phyloP scores from a whole-genome alignment of 306 rosid species.

The Lathyrus sativus region DNA sequence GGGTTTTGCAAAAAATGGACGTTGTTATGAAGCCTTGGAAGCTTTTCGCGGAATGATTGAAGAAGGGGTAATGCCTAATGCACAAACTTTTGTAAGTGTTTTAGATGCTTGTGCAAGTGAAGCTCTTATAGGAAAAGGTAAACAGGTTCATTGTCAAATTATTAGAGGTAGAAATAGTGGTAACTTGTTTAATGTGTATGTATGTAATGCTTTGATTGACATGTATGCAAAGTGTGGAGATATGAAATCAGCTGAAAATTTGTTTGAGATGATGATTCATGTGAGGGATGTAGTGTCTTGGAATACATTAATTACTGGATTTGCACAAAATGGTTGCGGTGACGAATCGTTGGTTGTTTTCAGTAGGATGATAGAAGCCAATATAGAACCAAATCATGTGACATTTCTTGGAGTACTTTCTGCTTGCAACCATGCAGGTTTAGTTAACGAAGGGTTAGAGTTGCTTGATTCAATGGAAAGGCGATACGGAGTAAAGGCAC shows the following conservation, averaged over 20 bases:
- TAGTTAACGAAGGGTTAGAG: slow-evolving; percentile 49
- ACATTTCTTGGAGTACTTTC: slow-evolving; percentile 62
- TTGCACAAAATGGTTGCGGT: slow-evolving; percentile 62
- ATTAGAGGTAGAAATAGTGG: slow-evolving; percentile 40
- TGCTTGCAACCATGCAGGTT: slow-evolving; percentile 66
- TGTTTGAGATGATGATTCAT: slow-evolving; percentile 46
- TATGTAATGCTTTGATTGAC: slow-evolving; percentile 59
- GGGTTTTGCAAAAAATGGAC: slow-evolving; percentile 44
- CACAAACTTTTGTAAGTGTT: slow-evolving; percentile 54
- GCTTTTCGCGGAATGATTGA: slow-evolving; percentile 51
- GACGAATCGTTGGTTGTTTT: slow-evolving; percentile 48
- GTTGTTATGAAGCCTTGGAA: slow-evolving; percentile 48
- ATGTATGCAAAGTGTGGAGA: slow-evolving; percentile 66
- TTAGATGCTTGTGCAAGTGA: slow-evolving; percentile 60
- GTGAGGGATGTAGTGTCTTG: slow-evolving; percentile 55
- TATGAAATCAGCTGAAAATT: slow-evolving; percentile 53
- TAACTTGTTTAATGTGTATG: slow-evolving; percentile 44
- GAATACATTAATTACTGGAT: slow-evolving; percentile 58
- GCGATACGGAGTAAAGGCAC: slow-evolving; percentile 45
- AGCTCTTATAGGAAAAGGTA: slow-evolving; percentile 55
- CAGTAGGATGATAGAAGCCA: slow-evolving; percentile 57
- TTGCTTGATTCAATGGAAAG: slow-evolving; percentile 56
- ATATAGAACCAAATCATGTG: slow-evolving; percentile 57
- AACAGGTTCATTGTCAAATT: slow-evolving; percentile 56
- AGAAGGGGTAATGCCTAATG: slow-evolving; percentile 44